Conservation (phyloP, 2,329 filamentous ascomycete genomes). For the Exophiala calicioides region DNA sequence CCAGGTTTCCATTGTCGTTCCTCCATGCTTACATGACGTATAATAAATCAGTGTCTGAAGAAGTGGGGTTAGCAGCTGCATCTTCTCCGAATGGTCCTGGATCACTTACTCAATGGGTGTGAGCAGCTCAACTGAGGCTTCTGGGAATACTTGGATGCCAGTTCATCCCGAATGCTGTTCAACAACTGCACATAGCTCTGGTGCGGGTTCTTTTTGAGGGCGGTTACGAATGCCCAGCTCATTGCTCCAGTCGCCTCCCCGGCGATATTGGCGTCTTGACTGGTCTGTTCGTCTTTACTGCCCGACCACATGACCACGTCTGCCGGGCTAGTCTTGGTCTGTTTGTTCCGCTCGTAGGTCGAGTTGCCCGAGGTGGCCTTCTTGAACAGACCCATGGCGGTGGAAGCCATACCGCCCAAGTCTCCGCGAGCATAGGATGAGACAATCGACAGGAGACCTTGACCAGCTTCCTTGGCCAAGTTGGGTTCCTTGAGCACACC, state of each 20-base stretch:
- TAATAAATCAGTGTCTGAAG: slow-evolving; percentile 62
- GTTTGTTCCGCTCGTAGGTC: slow-evolving; percentile 74
- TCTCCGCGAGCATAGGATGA: slow-evolving; percentile 81
- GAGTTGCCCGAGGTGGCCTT: slow-evolving; percentile 78
- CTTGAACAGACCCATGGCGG: slow-evolving; percentile 83
- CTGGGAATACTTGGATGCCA: slow-evolving; percentile 83
- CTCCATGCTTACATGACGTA: slow-evolving; percentile 64
- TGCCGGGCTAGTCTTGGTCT: slow-evolving; percentile 89
- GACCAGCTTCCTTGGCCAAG: slow-evolving; percentile 66
- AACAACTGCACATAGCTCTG: slow-evolving; percentile 95
- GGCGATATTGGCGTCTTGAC: slow-evolving; percentile 84
- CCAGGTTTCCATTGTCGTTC: slow-evolving; percentile 12
- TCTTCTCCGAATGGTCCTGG: slow-evolving; percentile 23
- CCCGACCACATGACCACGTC: slow-evolving; percentile 99
- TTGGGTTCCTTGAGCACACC: slow-evolving; percentile 70
- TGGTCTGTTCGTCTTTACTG: slow-evolving; percentile 93
- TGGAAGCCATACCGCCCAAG: slow-evolving; percentile 74
- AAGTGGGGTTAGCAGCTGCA: slow-evolving; percentile 30
- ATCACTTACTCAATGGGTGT: slow-evolving; percentile 81
- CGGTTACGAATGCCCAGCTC: slow-evolving; percentile 94
- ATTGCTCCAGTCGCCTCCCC: slow-evolving; percentile 94
- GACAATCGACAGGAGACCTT: slow-evolving; percentile 66
- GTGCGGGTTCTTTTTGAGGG: slow-evolving; percentile 87
- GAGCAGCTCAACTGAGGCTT: slow-evolving; percentile 96
- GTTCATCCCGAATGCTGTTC: slow-evolving; percentile 90